Evolutionary conservation across 257 asterid species (phyloP).

Genomic region (Apocynum venetum): DNA sequence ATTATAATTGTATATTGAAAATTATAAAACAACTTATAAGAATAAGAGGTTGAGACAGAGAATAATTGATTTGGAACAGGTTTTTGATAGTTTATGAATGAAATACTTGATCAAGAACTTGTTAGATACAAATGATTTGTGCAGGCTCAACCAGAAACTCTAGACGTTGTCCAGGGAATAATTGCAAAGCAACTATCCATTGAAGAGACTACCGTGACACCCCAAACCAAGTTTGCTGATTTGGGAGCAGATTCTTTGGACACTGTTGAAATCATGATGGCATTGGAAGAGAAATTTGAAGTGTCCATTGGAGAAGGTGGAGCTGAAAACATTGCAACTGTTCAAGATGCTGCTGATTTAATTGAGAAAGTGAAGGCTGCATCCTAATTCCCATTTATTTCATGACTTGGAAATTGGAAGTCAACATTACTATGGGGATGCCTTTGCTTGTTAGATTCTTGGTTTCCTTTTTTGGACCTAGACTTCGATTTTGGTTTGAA

Average conservation of each 20-base stretch:
- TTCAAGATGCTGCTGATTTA: conserved; percentile 61
- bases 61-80: neutral
- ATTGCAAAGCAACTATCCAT: conserved; percentile 48
- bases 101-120: neutral
- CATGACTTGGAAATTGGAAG: neutral
- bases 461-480: neutral
- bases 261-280: conserved; percentile 65
- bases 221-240: conserved; percentile 44
- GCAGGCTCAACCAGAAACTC: conserved; percentile 42
- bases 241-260: conserved; percentile 60
- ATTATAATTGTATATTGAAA: too few relatives aligned
- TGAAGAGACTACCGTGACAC: conserved; percentile 37
- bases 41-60: too few relatives aligned
- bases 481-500: neutral
- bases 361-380: conserved; percentile 47
- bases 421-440: neutral
- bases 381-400: conserved; percentile 7
- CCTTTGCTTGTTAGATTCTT: neutral
- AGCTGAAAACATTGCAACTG: conserved; percentile 50
- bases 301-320: conserved; percentile 57
- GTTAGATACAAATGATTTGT: neutral
- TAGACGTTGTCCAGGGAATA: conserved; percentile 37
- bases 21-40: too few relatives aligned
- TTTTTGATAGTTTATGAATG: neutral
- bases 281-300: conserved; percentile 47